Base-by-base conservation (phyloP, 2,329 filamentous ascomycete species). In the Pseudopithomyces chartarum region DNA sequence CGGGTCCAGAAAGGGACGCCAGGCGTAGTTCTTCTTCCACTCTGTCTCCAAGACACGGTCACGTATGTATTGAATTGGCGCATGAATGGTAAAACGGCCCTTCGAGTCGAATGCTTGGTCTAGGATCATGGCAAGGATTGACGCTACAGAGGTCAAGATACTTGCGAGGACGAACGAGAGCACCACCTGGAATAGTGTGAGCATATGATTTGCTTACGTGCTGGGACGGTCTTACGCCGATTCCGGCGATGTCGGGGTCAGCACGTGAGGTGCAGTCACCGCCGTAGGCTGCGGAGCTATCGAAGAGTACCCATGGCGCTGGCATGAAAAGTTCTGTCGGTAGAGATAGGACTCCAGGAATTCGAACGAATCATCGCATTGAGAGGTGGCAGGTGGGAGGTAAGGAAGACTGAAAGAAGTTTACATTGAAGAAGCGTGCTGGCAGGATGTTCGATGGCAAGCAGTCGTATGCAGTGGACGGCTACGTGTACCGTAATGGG, bases 41-140 rank as follows among this genome's bases (percentile, higher is more conserved):
- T 68, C 63, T 6, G 63, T 70, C 42, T 70, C 60, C 6, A 67
- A 32, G 26, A 66, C 65, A 8, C 60, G 58, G 33, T 68, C 68
- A 2, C 66, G 62, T 13, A 71, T 33, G 33, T 66, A 71, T 45
- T 49, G 60, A 22, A 69, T 26, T 2, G 68, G 69, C 8, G 60
- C 57, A 10, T 54, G 58, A 1, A 61, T 42, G 8, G 58, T 61
- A 49, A 71, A 70, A 1, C 57, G 62, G 12, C 66, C 67, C 52
- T 69, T 71, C 1, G 60, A 54, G 38, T 71, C 62, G 47, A 67
- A 68, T 0, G 64, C 63, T 46, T 71, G 68, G 50, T 72, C 69
- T 40, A 73, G 67, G n/a, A 73, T 47, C 62, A 72, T 71, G 6
- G 68, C 70, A 12, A 72, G 56, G n/a, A 72, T 64, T 0, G 69